Conservation (phyloP, 257 asterid genomes). For the Penstemon newberryi region DNA sequence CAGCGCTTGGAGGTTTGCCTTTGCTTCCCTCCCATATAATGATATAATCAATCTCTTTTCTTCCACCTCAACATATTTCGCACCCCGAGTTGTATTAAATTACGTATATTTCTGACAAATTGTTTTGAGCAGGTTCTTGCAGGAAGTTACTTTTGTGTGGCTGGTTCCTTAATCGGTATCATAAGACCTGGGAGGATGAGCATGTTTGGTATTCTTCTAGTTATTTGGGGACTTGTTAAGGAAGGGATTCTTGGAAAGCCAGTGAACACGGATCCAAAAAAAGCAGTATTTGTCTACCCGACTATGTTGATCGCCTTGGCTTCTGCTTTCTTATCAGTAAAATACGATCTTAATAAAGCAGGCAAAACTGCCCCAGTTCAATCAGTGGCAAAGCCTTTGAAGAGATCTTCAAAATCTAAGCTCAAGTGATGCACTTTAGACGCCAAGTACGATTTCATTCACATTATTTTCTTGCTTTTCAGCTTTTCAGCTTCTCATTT, state of each 20-base stretch:
- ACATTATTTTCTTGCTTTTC: neutral
- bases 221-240: slow-evolving; percentile 93
- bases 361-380: slow-evolving; percentile 46
- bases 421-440: slow-evolving; percentile 46
- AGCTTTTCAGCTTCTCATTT: neutral
- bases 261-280: slow-evolving; percentile 54
- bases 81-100: neutral
- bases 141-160: slow-evolving; percentile 94
- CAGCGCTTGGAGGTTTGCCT: slow-evolving; percentile 83
- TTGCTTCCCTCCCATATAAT: neutral
- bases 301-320: slow-evolving; percentile 82
- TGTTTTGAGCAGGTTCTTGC: slow-evolving; percentile 75
- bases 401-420: slow-evolving; percentile 75
- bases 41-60: neutral
- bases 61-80: neutral
- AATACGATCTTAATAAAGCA: slow-evolving; percentile 67
- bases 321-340: slow-evolving; percentile 77
- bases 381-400: slow-evolving; percentile 73
- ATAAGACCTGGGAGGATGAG: slow-evolving; percentile 95
- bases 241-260: slow-evolving; percentile 90
- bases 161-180: slow-evolving; percentile 81
- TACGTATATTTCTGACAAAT: neutral
- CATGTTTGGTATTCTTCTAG: slow-evolving; percentile 89
- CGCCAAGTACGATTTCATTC: slow-evolving; percentile 2
- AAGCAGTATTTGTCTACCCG: slow-evolving; percentile 78